phyloP scores from a whole-genome alignment of 345 rosid species.

The Eucalyptus erythrocorys region DNA sequence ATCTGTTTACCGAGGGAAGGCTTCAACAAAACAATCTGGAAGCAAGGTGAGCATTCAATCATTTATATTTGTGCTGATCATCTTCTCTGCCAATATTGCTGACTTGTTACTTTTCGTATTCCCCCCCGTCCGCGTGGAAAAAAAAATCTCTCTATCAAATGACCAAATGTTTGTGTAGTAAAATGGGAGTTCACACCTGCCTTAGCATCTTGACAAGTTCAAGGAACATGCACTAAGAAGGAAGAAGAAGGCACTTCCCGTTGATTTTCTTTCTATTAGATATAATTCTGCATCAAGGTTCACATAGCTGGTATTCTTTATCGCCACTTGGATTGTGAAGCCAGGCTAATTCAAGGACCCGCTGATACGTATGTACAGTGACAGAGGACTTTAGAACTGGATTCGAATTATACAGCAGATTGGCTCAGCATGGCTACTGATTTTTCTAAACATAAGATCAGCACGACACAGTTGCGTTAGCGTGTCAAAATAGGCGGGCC shows the following conservation, averaged over 20 bases:
- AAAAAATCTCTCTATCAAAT: neutral
- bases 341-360: neutral
- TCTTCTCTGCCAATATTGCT: neutral
- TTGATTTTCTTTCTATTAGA: neutral
- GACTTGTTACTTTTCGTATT: neutral
- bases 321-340: neutral
- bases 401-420: neutral
- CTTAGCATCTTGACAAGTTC: neutral
- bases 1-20: neutral
- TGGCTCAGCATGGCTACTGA: neutral
- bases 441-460: neutral
- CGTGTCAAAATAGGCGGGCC: neutral
- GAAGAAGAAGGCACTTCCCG: neutral
- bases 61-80: neutral
- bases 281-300: neutral
- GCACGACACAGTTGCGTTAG: neutral
- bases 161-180: neutral
- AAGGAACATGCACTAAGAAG: neutral
- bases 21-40: neutral
- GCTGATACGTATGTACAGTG: neutral
- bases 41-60: neutral
- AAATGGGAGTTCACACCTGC: neutral
- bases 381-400: neutral
- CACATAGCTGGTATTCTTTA: neutral
- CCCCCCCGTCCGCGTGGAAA: accelerated